Evolutionary conservation across 1,284 basidiomycete species (phyloP), one percentile per base, ranked within the genome.

Genomic region (Rugosomyces carneus): DNA sequence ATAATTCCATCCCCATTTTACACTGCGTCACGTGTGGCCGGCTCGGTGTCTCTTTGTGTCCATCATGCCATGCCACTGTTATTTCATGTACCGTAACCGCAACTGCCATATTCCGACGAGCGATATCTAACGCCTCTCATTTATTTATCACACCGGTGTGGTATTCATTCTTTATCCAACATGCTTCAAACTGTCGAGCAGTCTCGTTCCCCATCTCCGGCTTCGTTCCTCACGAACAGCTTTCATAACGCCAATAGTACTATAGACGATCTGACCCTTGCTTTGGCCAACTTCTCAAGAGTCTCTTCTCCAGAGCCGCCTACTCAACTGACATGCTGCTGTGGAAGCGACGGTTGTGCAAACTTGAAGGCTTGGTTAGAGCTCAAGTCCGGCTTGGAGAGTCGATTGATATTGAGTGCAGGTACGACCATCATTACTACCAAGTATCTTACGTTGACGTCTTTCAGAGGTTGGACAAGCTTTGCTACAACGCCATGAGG

Each of bases 381-480:
- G 34, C 67, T 79, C 47, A 86, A 83, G 64, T 70, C 76, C 39
- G 79, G 80, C 61, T 66, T 91, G 20, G 87, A 91, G 63, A 81
- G 75, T 50, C 72, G 86, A 52, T 71, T 93, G 51, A 79, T 85
- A 48, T 71, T 93, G 37, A 90, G 89, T 63, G 90, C 89, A 60
- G 89, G 90, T 92, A 59, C 47, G 58, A 36, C 3, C 31, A 15
- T 8, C 31, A 11, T 34, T 34, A 3, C n/a, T 7, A 15, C 13
- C 8, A 3, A 4, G n/a, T 16, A 15, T 15, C 4, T 34, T 16
- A 16, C n/a, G n/a, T 16, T 34, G 42, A 24, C 37, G 21, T 45
- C 48, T 44, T 42, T 19, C 55, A 92, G 93, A 96, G 70, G 86
- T 97, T 39, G 94, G 94, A 1, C 89, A 93, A 64, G 93, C 93